These are phyloP conservation scores for Oryza rufipogon DNA, from an alignment of 176 grass and related monocot genomes.

Conservation along the genomic window DNA sequence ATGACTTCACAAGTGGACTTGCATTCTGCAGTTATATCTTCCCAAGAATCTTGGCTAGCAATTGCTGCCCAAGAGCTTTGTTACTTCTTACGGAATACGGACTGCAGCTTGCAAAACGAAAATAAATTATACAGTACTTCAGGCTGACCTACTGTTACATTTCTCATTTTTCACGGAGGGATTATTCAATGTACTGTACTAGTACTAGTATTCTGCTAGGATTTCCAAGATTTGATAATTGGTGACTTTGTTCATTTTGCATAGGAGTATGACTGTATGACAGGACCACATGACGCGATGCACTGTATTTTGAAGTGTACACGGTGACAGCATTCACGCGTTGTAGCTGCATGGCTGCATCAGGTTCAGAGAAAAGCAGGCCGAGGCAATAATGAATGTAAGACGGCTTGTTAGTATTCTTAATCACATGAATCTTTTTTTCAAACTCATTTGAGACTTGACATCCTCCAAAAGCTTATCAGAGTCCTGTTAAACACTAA, in stretches of 20 bases:
- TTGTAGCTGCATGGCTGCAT: not conserved
- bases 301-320: not conserved
- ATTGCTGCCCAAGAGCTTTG: not conserved
- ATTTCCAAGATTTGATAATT: too few relatives aligned
- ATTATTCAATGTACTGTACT: not conserved
- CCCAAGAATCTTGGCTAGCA: too few relatives aligned
- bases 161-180: not conserved
- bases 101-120: not conserved
- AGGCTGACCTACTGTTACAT: not conserved
- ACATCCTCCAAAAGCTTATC: constrained; percentile 6
- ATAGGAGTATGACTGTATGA: not conserved
- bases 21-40: not conserved
- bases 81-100: too few relatives aligned
- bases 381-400: not conserved
- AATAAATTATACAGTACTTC: not conserved
- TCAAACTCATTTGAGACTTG: constrained; percentile 30
- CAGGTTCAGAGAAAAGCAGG: not conserved
- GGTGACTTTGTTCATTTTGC: not conserved
- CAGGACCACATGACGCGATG: not conserved
- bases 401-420: not conserved
- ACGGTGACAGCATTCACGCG: not conserved
- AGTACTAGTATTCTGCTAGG: too few relatives aligned
- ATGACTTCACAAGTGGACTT: not conserved
- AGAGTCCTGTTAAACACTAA: constrained; percentile 26
- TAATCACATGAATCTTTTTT: not conserved